Evolutionary conservation across 202 grass and related monocot genomes (phyloP), one percentile per base, ranked within the genome.

Genomic region (Saccharum hybrid): DNA sequence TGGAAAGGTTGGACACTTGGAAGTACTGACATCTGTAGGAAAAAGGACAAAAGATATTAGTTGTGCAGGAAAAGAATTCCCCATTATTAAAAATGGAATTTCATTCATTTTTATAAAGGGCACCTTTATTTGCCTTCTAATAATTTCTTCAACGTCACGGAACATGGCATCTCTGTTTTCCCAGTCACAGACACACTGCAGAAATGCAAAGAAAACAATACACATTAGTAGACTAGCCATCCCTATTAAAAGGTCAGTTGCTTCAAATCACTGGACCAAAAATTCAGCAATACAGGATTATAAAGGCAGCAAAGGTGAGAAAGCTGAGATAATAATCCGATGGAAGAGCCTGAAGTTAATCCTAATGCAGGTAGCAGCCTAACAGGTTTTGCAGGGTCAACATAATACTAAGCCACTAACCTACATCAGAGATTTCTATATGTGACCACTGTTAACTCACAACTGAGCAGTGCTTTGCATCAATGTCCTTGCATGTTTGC

Each of bases 1-100:
- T 97, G 94, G 84, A 97, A 97, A 83, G 94, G 94, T 75, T 97
- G 94, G 79, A 97, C 94, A 76, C 94, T 94, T 77, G 94, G 94
- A 67, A 97, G 89, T 81, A 97, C 66, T 63, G 84, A 90, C 83
- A 89, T 93, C 94, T 97, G 86, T 37, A 54, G 8, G 18, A 72
- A 72, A 46, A 8, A 65, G 26, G 33, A 49, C 52, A 63, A 51
- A 76, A 63, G 21, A 15, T 48, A 31, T 40, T 69, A 76, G 52
- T 82, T 71, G 14, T 6, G 8, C 14, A 45, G 6, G 8, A 61
- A 49, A 41, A 33, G 40, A 23, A 36, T 48, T 46, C 9, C 12
- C 15, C 28, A 38, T 5, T 49, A 69, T 30, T 10, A 15, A 41
- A 52, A 60, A 48, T 60, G 10, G 26, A 80, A 86, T 1, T 66